Evolutionary conservation across 1,139 yeast species (phyloP), one percentile per base, ranked within the genome.

Genomic region (Sugiyamaella sp.): DNA sequence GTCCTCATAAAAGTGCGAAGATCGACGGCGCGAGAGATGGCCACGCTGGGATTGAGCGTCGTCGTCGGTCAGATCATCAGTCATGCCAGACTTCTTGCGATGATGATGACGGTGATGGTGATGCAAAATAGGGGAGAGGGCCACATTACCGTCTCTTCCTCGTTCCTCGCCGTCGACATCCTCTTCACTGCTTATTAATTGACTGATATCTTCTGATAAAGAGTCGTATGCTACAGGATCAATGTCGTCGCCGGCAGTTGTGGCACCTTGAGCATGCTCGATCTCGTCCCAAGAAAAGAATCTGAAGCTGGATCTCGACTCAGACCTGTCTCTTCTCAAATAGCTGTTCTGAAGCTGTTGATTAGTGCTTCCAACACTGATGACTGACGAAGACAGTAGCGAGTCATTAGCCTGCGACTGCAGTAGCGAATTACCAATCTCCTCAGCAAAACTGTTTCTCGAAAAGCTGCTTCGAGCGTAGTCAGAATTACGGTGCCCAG

Each of bases 231-330:
- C 72, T 4, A 68, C 65, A n/a, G 71, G 71, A 49, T 77, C 80
- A 21, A 79, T 71, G 55, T 77, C 78, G 53, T 86, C 90, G 61
- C 86, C 72, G 1, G 95, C 88, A 1, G 95, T 86, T 1, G 95
- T 81, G 1, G 76, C 74, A 46, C 97, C 97, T 52, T 87, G 95
- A 0, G 98, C 97, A 56, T 78, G 76, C 64, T 86, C 91, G 46
- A 93, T 84, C 63, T 89, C 95, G 56, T 86, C 89, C 6, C 86
- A 76, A 6, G 93, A 82, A 70, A 93, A 93, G 69, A 90, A 91
- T 57, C 82, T 79, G 72, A 93, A 93, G 16, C 70, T 63, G 12
- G 67, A 58, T n/a, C 66, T 56, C 1, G 74, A 66, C 33, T 65
- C 69, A 35, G 65, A 59, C 51, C 66, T 64, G 14, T 47, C 51